Evolutionary conservation across 129 eudicot genomes (phyloP), one percentile per base, ranked within the genome.

Genomic region (Centella asiatica): DNA sequence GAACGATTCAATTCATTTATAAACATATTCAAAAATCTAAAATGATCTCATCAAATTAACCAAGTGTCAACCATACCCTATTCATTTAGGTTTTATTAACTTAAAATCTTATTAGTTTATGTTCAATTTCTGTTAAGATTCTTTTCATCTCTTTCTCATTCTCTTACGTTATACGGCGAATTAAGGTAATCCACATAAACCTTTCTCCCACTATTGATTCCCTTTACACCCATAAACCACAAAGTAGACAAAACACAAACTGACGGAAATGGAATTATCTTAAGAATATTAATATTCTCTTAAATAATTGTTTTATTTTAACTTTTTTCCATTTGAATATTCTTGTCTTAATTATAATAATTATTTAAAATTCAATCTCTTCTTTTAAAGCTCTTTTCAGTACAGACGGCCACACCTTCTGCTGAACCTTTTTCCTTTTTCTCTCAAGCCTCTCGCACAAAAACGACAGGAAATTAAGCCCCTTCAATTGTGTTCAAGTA

Each of bases 321-420:
- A 13, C 12, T 28, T 5, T 28, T 53, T 54, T 15, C n/a, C 33
- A 26, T 26, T 54, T 54, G 19, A 12, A 25, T 25, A 13, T 19
- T 24, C 6, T 24, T 24, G 19, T 13, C 19, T 10, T 24, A 24
- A 24, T 54, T 54, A 54, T 28, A 12, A 4, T 25, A 25, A 33
- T 54, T 54, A 25, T n/a, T n/a, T n/a, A n/a, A n/a, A 54, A 19
- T 54, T 4, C 15, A 54, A 26, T 54, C 60, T 54, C 60, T 54
- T 54, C 60, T 54, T 54, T 54, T 54, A 14, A 29, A 54, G 60
- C 39, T 54, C 32, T 28, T 54, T 28, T 26, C 60, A 54, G 60
- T 28, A 36, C 39, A 54, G 39, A 54, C 28, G 19, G 59, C 59
- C 60, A 28, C 60, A 14, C 60, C 60, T 28, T 15, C 23, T 54